These are phyloP conservation scores for Cyberlindnera mrakii DNA, from an alignment of 805 yeast genomes.

Conservation along the genomic window DNA sequence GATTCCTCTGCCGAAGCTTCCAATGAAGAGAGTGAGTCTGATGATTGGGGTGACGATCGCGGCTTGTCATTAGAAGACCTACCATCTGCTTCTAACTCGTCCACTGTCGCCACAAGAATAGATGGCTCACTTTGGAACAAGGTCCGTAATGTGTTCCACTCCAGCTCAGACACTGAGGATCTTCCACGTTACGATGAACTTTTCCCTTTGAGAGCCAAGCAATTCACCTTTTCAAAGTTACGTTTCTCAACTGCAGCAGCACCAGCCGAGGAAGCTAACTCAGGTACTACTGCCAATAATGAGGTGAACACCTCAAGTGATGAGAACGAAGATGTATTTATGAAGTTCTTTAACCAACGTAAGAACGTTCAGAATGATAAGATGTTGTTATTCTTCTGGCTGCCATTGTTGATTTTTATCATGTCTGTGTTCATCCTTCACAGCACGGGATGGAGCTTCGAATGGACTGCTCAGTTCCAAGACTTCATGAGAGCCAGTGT, in stretches of 20 bases:
- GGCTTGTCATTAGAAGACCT: background rate
- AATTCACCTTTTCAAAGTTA: constrained; percentile 13
- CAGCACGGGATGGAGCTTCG: constrained; percentile 30
- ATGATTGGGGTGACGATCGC: constrained; percentile 15
- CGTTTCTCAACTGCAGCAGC: constrained; percentile 11
- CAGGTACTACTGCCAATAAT: constrained; percentile 5
- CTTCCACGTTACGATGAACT: constrained; percentile 74
- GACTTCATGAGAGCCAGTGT: constrained; percentile 36
- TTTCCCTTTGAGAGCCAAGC: constrained; percentile 39
- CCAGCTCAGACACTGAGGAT: constrained; percentile 29
- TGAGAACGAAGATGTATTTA: constrained; percentile 28
- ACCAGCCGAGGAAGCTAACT: constrained; percentile 1
- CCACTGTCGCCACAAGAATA: background rate
- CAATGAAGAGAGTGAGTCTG: constrained; percentile 24
- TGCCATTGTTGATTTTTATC: constrained; percentile 63
- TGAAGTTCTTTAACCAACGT: constrained; percentile 35
- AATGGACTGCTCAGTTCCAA: constrained; percentile 29
- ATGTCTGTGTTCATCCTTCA: constrained; percentile 39
- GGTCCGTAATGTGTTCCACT: constrained; percentile 27
- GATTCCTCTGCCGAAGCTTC: constrained; percentile 19
- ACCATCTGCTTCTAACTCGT: background rate
- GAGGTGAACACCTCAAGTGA: constrained; percentile 9
- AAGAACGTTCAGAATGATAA: constrained; percentile 60
- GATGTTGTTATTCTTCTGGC: constrained; percentile 86
- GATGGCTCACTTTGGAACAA: constrained; percentile 32